These are phyloP conservation scores for Pilasporangium apinafurcum DNA, from an alignment of 352 stramenopile genomes.

Conservation along the genomic window DNA sequence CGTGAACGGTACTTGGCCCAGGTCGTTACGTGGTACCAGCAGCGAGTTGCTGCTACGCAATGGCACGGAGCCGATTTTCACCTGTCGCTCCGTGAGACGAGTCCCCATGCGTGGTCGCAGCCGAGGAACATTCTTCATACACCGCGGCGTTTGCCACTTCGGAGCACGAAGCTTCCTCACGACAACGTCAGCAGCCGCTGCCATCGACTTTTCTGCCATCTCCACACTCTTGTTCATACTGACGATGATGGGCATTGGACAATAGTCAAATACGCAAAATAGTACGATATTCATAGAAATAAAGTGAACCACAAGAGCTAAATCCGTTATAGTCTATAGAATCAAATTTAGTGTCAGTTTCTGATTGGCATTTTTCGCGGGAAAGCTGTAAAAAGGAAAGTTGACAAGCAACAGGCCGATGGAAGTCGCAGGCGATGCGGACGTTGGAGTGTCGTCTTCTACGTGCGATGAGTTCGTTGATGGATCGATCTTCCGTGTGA, in stretches of 20 bases:
- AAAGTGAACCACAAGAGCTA: too few relatives aligned
- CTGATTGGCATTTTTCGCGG: slow-evolving; percentile 28
- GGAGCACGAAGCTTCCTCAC: background rate
- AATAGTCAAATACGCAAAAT: too few relatives aligned
- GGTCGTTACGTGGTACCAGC: slow-evolving; percentile 11
- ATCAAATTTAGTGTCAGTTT: background rate
- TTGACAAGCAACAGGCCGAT: slow-evolving; percentile 6
- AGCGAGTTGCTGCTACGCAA: slow-evolving; percentile 55
- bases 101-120: slow-evolving; percentile 9
- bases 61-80: slow-evolving; percentile 36
- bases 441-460: slow-evolving; percentile 10
- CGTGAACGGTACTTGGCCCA: slow-evolving; percentile 53
- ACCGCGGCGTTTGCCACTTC: slow-evolving; percentile 4
- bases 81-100: slow-evolving; percentile 31
- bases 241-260: too few relatives aligned
- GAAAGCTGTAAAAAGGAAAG: slow-evolving; percentile 11
- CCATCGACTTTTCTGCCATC: too few relatives aligned
- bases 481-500: slow-evolving; percentile 86
- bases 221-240: background rate
- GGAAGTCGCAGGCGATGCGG: slow-evolving; percentile 16
- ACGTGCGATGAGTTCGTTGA: slow-evolving; percentile 81
- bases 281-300: too few relatives aligned
- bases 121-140: slow-evolving; percentile 5
- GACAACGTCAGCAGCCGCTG: background rate
- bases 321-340: background rate